Conservation (phyloP, 2,329 filamentous ascomycete species). For the Setomelanomma holmii region DNA sequence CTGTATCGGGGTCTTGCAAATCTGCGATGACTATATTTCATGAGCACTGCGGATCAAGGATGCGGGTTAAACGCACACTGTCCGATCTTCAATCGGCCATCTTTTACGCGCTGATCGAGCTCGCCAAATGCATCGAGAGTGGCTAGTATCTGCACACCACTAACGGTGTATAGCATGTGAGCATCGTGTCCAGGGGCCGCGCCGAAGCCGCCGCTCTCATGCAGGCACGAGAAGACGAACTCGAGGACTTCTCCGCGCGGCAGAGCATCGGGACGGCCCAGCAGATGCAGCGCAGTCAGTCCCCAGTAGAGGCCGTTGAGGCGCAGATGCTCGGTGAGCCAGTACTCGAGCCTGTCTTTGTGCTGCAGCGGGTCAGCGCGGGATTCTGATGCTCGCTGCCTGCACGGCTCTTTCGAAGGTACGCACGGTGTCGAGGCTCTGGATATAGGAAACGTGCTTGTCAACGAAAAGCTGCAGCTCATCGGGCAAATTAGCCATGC, state of each 20-base stretch:
- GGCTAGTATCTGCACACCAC: conserved; percentile 90
- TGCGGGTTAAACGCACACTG: conserved; percentile 68
- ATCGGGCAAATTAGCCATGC: conserved; percentile 49
- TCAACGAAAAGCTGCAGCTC: conserved; percentile 62
- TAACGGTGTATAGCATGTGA: conserved; percentile 95
- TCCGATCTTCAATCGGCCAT: conserved; percentile 74
- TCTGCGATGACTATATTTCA: conserved; percentile 71
- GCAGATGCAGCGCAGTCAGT: conserved; percentile 83
- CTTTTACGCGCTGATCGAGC: conserved; percentile 72
- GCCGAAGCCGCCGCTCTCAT: conserved; percentile 87
- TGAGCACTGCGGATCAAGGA: conserved; percentile 27
- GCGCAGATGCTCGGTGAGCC: conserved; percentile 95
- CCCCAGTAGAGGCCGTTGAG: conserved; percentile 98
- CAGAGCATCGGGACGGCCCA: conserved; percentile 80
- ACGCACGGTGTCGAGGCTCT: conserved; percentile 84
- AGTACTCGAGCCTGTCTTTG: conserved; percentile 96
- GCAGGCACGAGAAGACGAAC: conserved; percentile 95
- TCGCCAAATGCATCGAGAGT: conserved; percentile 85
- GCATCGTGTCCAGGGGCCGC: conserved; percentile 93
- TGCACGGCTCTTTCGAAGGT: conserved; percentile 19
- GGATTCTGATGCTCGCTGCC: conserved; percentile 20
- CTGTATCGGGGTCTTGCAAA: conserved; percentile 80
- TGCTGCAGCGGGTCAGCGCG: conserved; percentile 63
- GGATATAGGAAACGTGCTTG: conserved; percentile 89
- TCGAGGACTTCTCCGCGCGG: conserved; percentile 82